A percentile compares a stretch with the other conserved stretches of the same genome.
Conservation (phyloP, 2,329 filamentous ascomycete genomes). For the Clonostachys byssicola region DNA sequence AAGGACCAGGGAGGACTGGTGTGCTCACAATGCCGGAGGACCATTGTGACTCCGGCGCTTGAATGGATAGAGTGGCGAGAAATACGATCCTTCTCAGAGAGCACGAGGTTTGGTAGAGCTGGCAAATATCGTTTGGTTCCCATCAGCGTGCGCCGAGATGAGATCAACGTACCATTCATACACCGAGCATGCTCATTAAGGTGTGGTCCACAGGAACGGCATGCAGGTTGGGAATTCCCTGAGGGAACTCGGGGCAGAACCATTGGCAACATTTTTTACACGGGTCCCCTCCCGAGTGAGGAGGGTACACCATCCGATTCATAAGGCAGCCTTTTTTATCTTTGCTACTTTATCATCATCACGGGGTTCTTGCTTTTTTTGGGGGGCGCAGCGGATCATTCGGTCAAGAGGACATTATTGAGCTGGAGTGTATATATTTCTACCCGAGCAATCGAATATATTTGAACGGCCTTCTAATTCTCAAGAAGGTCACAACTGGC, state of each 20-base stretch:
- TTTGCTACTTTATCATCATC: too few species aligned
- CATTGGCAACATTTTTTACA: too few species aligned
- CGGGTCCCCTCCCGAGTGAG: too few species aligned
- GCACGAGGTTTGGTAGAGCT: neutral
- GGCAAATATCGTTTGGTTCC: slow-evolving; percentile 10
- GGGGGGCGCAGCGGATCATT: too few species aligned
- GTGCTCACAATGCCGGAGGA: slow-evolving; percentile 47
- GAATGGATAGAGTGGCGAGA: slow-evolving; percentile 64
- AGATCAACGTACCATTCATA: slow-evolving; percentile 39
- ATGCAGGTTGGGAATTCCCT: slow-evolving; percentile 2
- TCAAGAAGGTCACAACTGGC: too few species aligned
- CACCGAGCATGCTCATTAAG: slow-evolving; percentile 44
- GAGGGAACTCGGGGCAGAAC: neutral
- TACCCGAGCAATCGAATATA: too few species aligned
- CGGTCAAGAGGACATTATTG: too few species aligned
- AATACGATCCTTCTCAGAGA: slow-evolving; percentile 7
- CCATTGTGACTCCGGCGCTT: slow-evolving; percentile 43
- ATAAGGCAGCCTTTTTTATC: too few species aligned
- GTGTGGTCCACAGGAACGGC: slow-evolving; percentile 28
- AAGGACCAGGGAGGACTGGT: slow-evolving; percentile 41
- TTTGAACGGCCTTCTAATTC: too few species aligned
- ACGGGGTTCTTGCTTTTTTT: too few species aligned
- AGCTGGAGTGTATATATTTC: too few species aligned
- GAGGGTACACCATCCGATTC: too few species aligned
- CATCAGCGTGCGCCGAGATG: slow-evolving; percentile 21